Evolutionary conservation across 306 rosid genomes (phyloP).

Genomic region (Rosa lucieae): DNA sequence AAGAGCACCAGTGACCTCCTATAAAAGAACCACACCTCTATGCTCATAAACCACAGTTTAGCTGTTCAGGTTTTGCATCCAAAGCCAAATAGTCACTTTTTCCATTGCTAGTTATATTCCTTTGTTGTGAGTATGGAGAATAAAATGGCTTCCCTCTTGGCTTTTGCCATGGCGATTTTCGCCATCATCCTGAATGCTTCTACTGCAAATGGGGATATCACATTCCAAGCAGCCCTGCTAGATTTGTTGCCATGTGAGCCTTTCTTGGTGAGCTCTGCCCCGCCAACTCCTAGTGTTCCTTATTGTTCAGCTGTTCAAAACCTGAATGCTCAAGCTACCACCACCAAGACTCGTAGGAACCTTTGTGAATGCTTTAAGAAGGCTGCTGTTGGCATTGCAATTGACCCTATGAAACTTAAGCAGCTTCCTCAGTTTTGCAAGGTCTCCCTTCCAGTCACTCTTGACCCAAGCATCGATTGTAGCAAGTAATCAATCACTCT

Average conservation of each 20-base stretch:
- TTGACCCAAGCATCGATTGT: constrained; percentile 1
- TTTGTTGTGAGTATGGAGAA: constrained; percentile 8
- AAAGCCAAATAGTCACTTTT: not conserved
- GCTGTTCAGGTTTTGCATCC: not conserved
- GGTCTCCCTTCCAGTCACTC: constrained; percentile 13
- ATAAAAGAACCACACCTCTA: not conserved
- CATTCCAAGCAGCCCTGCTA: constrained; percentile 14
- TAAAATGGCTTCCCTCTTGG: constrained; percentile 11
- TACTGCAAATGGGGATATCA: not conserved
- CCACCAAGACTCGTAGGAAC: not conserved
- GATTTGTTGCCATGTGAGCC: constrained; percentile 7
- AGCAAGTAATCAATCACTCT: too few relatives aligned
- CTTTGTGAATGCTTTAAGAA: constrained; percentile 23
- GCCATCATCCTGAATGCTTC: not conserved
- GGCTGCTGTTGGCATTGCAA: not conserved
- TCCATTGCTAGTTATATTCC: not conserved
- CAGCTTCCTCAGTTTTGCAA: constrained; percentile 19
- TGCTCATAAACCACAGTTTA: not conserved
- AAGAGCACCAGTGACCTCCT: not conserved
- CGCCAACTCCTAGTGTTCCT: not conserved
- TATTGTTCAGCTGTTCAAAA: constrained; percentile 14
- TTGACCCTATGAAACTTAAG: constrained; percentile 10
- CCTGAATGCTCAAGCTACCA: not conserved
- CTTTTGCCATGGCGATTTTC: constrained; percentile 1
- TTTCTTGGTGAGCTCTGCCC: constrained; percentile 12